phyloP scores from a whole-genome alignment of 306 rosid genomes.

The Mimosa pudica region DNA sequence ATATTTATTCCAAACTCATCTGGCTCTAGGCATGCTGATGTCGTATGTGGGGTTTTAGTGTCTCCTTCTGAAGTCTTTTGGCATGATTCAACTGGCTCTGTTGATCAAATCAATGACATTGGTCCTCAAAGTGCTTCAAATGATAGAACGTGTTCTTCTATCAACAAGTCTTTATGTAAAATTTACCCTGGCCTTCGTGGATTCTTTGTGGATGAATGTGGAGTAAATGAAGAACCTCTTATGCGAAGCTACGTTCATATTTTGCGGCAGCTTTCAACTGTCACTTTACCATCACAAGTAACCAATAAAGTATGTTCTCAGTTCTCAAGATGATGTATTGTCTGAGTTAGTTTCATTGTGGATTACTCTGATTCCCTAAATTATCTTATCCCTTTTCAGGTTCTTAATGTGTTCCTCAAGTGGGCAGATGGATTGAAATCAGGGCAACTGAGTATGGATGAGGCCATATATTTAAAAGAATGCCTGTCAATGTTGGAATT shows the following conservation, averaged over 20 bases:
- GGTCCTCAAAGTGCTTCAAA: conserved; percentile 43
- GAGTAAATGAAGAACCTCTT: conserved; percentile 73
- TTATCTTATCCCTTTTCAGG: conserved; percentile 47
- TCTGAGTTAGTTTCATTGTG: conserved; percentile 24
- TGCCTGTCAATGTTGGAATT: conserved; percentile 59
- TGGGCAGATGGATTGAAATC: conserved; percentile 80
- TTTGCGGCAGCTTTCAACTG: conserved; percentile 73
- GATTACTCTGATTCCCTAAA: conserved; percentile 11
- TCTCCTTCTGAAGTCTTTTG: conserved; percentile 71
- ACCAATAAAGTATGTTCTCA: conserved; percentile 64
- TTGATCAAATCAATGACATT: conserved; percentile 52
- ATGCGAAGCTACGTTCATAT: conserved; percentile 72
- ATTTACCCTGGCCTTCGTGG: conserved; percentile 77
- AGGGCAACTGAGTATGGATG: conserved; percentile 60
- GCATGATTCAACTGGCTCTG: conserved; percentile 72
- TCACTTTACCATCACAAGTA: conserved; percentile 72
- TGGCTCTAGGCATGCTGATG: conserved; percentile 52
- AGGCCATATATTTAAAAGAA: conserved; percentile 62
- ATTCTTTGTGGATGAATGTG: conserved; percentile 71
- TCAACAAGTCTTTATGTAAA: conserved; percentile 58
- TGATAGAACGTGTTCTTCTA: conserved; percentile 36
- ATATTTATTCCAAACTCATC: conserved; percentile 71
- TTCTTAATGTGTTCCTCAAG: conserved; percentile 71
- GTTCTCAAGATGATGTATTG: conserved; percentile 11
- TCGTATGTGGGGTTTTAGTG: conserved; percentile 66